phyloP scores from a whole-genome alignment of 202 grass and related monocot species.

The Dendrocalamus latiflorus region DNA sequence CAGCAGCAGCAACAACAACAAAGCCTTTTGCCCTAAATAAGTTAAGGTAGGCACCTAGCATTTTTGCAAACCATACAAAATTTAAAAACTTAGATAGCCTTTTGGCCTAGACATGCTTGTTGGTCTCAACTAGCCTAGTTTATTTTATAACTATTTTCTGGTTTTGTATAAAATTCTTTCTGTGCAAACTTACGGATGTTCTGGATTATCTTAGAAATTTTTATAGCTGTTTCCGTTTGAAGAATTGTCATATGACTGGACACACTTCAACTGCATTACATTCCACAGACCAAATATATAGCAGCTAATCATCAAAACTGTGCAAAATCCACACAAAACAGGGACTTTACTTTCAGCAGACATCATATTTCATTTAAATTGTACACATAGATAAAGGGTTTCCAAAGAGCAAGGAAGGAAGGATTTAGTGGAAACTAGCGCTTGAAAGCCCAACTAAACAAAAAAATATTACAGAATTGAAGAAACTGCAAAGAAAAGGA shows the following conservation, averaged over 20 bases:
- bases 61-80: neutral
- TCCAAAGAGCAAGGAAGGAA: neutral
- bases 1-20: too few relatives aligned
- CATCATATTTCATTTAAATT: neutral
- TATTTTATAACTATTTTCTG: neutral
- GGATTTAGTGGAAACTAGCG: neutral
- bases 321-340: slow-evolving; percentile 3
- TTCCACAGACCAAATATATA: neutral
- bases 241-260: neutral
- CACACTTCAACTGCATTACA: slow-evolving; percentile 2
- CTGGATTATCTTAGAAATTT: neutral
- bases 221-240: neutral
- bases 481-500: slow-evolving; percentile 14
- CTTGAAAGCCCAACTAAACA: neutral
- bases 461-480: neutral
- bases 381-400: neutral
- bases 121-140: neutral
- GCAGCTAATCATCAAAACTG: neutral
- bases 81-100: neutral
- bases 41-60: too few relatives aligned
- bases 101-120: neutral
- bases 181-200: neutral
- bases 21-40: too few relatives aligned
- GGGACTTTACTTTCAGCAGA: neutral
- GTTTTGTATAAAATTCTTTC: slow-evolving; percentile 9